Percentiles rank a stretch among this genome's conserved stretches.
These are phyloP conservation scores for Hordeum marinum DNA, from an alignment of 176 grass and related monocot genomes.

Conservation along the genomic window DNA sequence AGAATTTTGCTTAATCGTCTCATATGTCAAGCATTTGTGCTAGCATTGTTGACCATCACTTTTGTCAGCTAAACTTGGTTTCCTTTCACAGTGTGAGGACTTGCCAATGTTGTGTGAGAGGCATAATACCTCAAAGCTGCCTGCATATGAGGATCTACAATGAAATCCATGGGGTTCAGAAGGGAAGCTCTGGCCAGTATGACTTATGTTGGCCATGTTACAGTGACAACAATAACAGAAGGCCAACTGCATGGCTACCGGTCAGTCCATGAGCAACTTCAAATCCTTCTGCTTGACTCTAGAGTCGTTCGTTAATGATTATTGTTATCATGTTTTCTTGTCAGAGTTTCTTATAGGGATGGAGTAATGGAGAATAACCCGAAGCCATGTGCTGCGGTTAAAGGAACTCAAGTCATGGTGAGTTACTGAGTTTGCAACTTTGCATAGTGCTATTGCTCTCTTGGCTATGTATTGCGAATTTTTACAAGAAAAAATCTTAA, in stretches of 20 bases:
- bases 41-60: neutral
- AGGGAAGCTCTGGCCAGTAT: slow-evolving; percentile 91
- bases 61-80: neutral
- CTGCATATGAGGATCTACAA: slow-evolving; percentile 78
- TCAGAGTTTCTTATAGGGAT: slow-evolving; percentile 83
- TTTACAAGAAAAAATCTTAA: neutral
- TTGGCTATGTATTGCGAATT: neutral
- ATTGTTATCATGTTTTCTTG: neutral
- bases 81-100: slow-evolving; percentile 56
- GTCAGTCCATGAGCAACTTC: slow-evolving; percentile 31
- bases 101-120: slow-evolving; percentile 86
- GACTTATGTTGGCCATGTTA: slow-evolving; percentile 90
- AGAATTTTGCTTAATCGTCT: neutral
- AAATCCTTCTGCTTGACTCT: neutral
- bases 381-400: slow-evolving; percentile 87
- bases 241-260: slow-evolving; percentile 83
- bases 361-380: slow-evolving; percentile 84
- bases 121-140: slow-evolving; percentile 86
- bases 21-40: neutral
- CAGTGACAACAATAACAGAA: slow-evolving; percentile 89
- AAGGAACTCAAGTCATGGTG: slow-evolving; percentile 93
- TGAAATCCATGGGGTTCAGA: slow-evolving; percentile 87
- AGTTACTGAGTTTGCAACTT: neutral
- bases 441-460: neutral
- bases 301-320: neutral